phyloP scores from a whole-genome alignment of 2,329 filamentous ascomycete species.

The Phaeosphaeria sp. region DNA sequence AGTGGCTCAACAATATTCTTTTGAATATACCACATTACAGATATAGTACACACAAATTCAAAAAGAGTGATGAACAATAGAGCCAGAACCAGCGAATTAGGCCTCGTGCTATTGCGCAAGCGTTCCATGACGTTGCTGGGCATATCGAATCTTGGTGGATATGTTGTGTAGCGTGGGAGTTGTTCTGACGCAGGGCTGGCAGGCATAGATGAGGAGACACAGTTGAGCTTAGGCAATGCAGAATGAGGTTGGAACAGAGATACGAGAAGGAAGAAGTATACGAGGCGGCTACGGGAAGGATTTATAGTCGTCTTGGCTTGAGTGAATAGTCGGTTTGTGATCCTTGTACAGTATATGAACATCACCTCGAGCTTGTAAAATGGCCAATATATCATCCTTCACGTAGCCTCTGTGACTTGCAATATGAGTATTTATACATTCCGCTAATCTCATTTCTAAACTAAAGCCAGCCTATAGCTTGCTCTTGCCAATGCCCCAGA shows the following conservation, averaged over 20 bases:
- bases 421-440: neutral
- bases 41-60: neutral
- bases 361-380: neutral
- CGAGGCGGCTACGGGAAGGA: no score
- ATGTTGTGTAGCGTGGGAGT: neutral
- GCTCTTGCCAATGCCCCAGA: slow-evolving; percentile 53
- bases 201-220: neutral
- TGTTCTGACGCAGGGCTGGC: neutral
- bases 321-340: neutral
- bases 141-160: neutral
- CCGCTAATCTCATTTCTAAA: neutral
- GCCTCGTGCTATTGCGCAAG: neutral
- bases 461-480: slow-evolving; percentile 41
- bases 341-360: neutral
- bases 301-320: neutral
- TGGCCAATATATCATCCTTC: neutral
- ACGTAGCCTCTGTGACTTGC: neutral
- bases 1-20: neutral
- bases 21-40: neutral
- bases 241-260: neutral
- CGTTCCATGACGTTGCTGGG: neutral
- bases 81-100: neutral
- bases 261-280: no score
- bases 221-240: neutral
- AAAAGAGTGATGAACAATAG: neutral